Base-by-base conservation (phyloP, 2,329 filamentous ascomycete species). In the Sclerotinia borealis region DNA sequence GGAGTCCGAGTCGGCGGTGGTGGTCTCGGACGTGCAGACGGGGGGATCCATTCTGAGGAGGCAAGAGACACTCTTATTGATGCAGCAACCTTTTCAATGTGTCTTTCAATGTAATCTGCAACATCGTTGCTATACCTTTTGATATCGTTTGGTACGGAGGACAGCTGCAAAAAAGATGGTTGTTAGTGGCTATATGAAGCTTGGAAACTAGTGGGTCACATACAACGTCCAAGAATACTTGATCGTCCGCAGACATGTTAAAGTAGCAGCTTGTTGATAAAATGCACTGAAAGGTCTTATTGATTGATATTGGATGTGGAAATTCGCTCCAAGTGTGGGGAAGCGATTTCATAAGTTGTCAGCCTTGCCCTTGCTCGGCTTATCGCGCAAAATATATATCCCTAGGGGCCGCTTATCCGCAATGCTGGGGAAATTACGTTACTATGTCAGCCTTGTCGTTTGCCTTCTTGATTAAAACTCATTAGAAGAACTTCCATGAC, bases 81-180 rank as follows among this genome's bases (percentile, higher is more conserved):
- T 41, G 82, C 80, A 61, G 92, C 90, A 50, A 91, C 86, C 65
- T 83, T 81, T 72, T 96, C 91, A 76, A 96, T 88, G 73, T 92
- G 86, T 64, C 83, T 82, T 77, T 97, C 91, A 74, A 96, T 85
- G 69, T 88, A 89, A 68, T 92, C 88, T 74, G 91, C 91, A 66
- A 93, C 83, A 60, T 90, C 83, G 69, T 82, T 80, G 19, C 89
- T 87, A 76, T 92, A 92, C 67, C 81, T 81, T 66, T 84, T 84
- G 74, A 93, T 81, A 72, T 93, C 86, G 76, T 84, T 79, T 13
- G 83, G 82, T 68, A 86, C 81, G 64, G 80, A 81, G 52, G 83
- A 77, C 59, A 86, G 79, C 84, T 86, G 68, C 54, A 11, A 29
- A 51, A 51, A 15, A 29, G 15, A 54, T 39, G 60, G 59, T 48